Conservation (phyloP, 2,329 filamentous ascomycete genomes). For the Pseudogymnoascus sp. region DNA sequence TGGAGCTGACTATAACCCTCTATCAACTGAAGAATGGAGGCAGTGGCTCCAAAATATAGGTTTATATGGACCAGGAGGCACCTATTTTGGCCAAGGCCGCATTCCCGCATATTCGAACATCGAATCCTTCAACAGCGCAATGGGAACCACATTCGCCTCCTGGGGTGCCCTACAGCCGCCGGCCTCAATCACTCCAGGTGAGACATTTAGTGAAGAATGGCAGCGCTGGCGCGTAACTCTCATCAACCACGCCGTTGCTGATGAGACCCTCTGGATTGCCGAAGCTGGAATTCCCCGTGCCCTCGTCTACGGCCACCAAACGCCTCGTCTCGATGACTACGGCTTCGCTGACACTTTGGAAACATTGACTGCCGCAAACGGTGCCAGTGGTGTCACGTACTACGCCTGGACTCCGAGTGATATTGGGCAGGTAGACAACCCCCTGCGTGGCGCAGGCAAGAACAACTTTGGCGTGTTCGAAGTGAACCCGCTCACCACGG, state of each 20-base stretch:
- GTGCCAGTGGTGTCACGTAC: conserved; percentile 13
- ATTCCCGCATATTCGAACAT: conserved; percentile 13
- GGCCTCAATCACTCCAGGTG: conserved; percentile 11
- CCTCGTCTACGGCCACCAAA: conserved; percentile 16
- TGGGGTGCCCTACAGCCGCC: conserved; percentile 14
- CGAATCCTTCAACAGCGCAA: conserved; percentile 12
- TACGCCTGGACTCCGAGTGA: conserved; percentile 13
- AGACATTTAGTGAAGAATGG: conserved; percentile 14
- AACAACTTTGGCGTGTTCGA: conserved; percentile 16
- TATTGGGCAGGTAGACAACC: conserved; percentile 11
- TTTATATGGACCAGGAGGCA: conserved; percentile 14
- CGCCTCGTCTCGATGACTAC: conserved; percentile 14
- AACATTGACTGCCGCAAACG: conserved; percentile 14
- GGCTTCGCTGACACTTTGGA: conserved; percentile 13
- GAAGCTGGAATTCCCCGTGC: conserved; percentile 12
- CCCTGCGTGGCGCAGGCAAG: conserved; percentile 11
- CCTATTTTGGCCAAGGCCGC: conserved; percentile 13
- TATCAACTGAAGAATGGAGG: conserved; percentile 15
- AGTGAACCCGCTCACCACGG: conserved; percentile 12
- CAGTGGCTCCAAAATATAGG: conserved; percentile 15
- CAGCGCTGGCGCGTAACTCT: conserved; percentile 14
- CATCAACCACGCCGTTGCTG: conserved; percentile 13
- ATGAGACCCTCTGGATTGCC: conserved; percentile 15
- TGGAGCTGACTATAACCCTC: conserved; percentile 13
- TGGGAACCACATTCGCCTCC: conserved; percentile 10